phyloP scores from a whole-genome alignment of 2,329 filamentous ascomycete species.

The Colletotrichum lini region DNA sequence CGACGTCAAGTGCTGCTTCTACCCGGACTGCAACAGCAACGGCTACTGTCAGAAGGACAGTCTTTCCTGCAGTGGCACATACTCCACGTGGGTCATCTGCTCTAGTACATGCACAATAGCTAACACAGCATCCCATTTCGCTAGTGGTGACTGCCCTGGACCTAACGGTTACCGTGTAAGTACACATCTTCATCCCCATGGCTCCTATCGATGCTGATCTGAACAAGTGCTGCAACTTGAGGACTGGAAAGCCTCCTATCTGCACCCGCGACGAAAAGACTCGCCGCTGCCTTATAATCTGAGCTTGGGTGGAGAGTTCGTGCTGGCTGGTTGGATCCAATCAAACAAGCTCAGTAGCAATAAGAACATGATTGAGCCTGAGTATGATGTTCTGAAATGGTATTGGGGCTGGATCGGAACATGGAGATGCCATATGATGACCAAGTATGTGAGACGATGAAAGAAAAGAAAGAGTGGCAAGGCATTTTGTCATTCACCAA shows the following conservation, averaged over 20 bases:
- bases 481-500: too few relatives aligned
- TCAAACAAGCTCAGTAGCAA: background rate
- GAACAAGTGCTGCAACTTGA: slow-evolving; percentile 35
- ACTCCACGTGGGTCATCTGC: slow-evolving; percentile 18
- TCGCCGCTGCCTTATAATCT: slow-evolving; percentile 28
- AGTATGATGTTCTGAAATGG: background rate
- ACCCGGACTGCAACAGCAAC: slow-evolving; percentile 32
- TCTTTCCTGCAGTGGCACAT: slow-evolving; percentile 31
- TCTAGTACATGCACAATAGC: background rate
- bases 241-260: slow-evolving; percentile 28
- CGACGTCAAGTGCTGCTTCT: slow-evolving; percentile 40
- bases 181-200: background rate
- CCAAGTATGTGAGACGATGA: too few relatives aligned
- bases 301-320: background rate
- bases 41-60: slow-evolving; percentile 35
- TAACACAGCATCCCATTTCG: background rate
- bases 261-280: slow-evolving; percentile 24
- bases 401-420: background rate
- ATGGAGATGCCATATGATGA: background rate
- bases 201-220: background rate
- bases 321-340: background rate
- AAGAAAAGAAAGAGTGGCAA: background rate
- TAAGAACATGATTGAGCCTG: background rate
- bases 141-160: slow-evolving; percentile 35
- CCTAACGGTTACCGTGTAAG: slow-evolving; percentile 33